Base-by-base conservation (phyloP, 176 grass and related monocot species). In the Metroxylon sagu region DNA sequence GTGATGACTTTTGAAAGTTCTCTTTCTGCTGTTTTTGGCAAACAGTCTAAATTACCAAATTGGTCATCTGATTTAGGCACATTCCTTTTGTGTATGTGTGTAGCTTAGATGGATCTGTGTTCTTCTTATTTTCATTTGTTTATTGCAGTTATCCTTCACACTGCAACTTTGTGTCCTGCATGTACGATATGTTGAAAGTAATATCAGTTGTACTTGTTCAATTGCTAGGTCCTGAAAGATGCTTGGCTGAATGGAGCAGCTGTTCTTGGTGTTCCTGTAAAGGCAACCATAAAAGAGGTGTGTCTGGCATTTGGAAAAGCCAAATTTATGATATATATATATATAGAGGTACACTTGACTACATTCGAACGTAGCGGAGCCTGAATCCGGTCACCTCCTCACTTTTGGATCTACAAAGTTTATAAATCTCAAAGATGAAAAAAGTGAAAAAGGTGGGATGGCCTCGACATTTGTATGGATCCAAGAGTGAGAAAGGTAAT, bases 251-350 rank as follows among this genome's bases (percentile, higher is more conserved):
- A 92, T 76, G 93, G 93, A 61, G 93, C 93, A 78, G 88, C 93
- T 85, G 93, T 98, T 59, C 93, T 92, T 77, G 93, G 93, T 18
- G 93, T 98, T 57, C 93, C 88, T 57, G 88, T 83, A 52, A 92
- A 98, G 89, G 87, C 88, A 63, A 98, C 93, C 25, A 86, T 98
- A 53, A 98, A 98, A 70, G 88, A 98, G 84, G 93, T 89, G 12
- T 19, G 50, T 53, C 35, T 43, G 2, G 35, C 35, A 12, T 43
- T 12, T 43, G 7, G 35, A 10, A 43, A 43, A 43, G 35, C 10
- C 12, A 14, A 43, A 43, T 12, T 43, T 43, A 43, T 43, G 35
- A 43, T 12, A 43, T 12, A 43, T 7, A 35, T 8, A 7, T 23
- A 23, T 1, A 23, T 23, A n/a, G n/a, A n/a, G n/a, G n/a, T n/a